phyloP scores from a whole-genome alignment of 345 rosid species.

The Moricandia arvensis region DNA sequence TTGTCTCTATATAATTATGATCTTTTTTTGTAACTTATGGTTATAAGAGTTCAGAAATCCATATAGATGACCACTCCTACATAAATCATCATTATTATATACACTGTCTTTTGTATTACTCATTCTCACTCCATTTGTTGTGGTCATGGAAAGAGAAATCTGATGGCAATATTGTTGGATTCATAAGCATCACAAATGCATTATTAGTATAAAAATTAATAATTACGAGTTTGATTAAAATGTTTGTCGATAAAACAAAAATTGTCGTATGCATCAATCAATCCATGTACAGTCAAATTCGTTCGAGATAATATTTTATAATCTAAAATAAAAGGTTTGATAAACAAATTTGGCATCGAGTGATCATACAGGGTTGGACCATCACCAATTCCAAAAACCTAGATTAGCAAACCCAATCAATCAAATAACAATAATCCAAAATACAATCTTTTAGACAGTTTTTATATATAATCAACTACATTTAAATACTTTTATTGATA shows the following conservation, averaged over 20 bases:
- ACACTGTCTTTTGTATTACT: neutral
- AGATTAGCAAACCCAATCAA: neutral
- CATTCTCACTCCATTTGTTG: constrained; percentile 1
- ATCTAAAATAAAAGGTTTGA: neutral
- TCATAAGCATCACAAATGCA: constrained; percentile 1
- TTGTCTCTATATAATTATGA: neutral
- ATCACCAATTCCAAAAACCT: neutral
- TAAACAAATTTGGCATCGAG: neutral
- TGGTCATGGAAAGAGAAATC: constrained; percentile 28
- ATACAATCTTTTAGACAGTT: neutral
- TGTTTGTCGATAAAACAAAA: constrained; percentile 14
- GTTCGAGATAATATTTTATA: neutral
- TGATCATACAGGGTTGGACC: constrained; percentile 2
- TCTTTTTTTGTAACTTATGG: neutral
- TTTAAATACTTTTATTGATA: neutral
- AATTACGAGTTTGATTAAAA: constrained; percentile 14
- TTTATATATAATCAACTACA: neutral
- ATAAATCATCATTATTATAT: neutral
- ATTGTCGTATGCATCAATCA: constrained; percentile 21
- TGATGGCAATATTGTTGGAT: constrained; percentile 18
- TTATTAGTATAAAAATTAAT: neutral
- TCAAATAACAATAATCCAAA: neutral
- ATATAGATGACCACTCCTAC: constrained; percentile 19
- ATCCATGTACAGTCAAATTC: constrained; percentile 20
- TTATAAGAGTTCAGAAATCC: neutral